A percentile compares a stretch with the other conserved stretches of the same genome.
Conservation (phyloP, 2,329 filamentous ascomycete genomes). For the Trichoderma simmonsii region DNA sequence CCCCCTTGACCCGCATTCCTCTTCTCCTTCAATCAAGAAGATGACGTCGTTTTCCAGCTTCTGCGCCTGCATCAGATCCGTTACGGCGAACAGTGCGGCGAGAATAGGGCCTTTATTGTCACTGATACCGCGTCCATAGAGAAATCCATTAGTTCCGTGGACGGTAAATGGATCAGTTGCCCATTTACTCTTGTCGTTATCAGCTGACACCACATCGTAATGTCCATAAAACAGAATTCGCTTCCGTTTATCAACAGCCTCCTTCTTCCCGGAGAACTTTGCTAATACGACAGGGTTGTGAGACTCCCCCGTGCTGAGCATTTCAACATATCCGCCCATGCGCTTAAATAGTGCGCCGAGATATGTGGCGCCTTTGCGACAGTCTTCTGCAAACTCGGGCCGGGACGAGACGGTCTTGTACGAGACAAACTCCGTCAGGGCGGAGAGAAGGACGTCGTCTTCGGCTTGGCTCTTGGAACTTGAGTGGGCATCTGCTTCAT, state of each 20-base stretch:
- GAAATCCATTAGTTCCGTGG: conserved; percentile 82
- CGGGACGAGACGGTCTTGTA: conserved; percentile 90
- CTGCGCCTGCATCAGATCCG: conserved; percentile 82
- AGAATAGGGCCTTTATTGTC: conserved; percentile 98
- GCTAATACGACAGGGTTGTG: conserved; percentile 94
- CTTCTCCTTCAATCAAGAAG: conserved; percentile 94
- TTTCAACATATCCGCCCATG: conserved; percentile 82
- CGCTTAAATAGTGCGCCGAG: conserved; percentile 88
- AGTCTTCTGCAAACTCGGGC: conserved; percentile 84
- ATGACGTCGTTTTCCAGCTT: conserved; percentile 81
- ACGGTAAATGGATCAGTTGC: conserved; percentile 84
- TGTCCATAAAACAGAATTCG: conserved; percentile 96
- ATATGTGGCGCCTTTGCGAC: conserved; percentile 86
- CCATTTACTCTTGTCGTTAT: conserved; percentile 81
- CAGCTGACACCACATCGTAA: conserved; percentile 93
- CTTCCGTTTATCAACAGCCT: conserved; percentile 65
- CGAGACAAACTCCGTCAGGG: conserved; percentile 79
- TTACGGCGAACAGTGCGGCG: conserved; percentile 88
- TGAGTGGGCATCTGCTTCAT: conserved; percentile 29
- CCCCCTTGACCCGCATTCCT: conserved; percentile 88
- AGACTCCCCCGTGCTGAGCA: conserved; percentile 76
- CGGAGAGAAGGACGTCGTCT: conserved; percentile 61
- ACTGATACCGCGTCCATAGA: conserved; percentile 93
- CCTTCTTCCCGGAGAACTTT: conserved; percentile 74
- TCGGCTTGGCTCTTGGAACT: conserved; percentile 35